Evolutionary conservation across 2,329 filamentous ascomycete genomes (phyloP).

Genomic region (Pseudogymnoascus verrucosus): DNA sequence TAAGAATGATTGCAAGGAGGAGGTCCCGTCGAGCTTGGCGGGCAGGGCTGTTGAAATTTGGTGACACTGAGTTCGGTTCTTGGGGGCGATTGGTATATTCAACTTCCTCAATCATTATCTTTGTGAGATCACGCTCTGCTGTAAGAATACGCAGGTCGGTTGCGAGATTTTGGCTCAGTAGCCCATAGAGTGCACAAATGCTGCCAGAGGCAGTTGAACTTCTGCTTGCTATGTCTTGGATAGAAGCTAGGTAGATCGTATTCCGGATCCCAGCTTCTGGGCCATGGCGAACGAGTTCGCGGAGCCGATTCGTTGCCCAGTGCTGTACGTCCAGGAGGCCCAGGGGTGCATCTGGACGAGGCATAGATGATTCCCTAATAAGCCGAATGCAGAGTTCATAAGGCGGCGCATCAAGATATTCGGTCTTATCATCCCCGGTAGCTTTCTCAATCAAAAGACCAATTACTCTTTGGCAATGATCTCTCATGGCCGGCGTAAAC

Average conservation of each 20-base stretch:
- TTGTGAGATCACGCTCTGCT: constrained; percentile 52
- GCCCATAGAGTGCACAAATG: constrained; percentile 52
- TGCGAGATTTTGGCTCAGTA: constrained; percentile 38
- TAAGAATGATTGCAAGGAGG: constrained; percentile 48
- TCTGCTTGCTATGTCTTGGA: constrained; percentile 57
- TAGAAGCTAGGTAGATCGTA: constrained; percentile 57
- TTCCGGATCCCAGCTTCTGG: constrained; percentile 48
- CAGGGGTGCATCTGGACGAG: constrained; percentile 43
- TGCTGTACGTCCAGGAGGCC: constrained; percentile 54
- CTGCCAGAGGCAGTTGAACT: constrained; percentile 63
- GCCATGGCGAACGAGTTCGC: constrained; percentile 49
- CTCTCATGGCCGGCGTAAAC: constrained; percentile 54
- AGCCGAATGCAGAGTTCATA: constrained; percentile 56
- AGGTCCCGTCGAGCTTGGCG: constrained; percentile 50
- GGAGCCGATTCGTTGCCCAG: constrained; percentile 55
- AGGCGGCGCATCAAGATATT: constrained; percentile 36
- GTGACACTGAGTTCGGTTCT: constrained; percentile 23
- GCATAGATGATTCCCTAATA: constrained; percentile 61
- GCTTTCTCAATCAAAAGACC: constrained; percentile 39
- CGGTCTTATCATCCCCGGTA: constrained; percentile 26
- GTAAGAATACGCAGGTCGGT: constrained; percentile 51
- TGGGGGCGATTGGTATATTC: constrained; percentile 33
- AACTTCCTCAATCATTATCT: constrained; percentile 56
- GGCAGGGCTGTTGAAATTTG: constrained; percentile 29
- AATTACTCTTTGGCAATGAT: constrained; percentile 53